Conservation (phyloP, 805 yeast genomes). For the Kodamaea laetipori region DNA sequence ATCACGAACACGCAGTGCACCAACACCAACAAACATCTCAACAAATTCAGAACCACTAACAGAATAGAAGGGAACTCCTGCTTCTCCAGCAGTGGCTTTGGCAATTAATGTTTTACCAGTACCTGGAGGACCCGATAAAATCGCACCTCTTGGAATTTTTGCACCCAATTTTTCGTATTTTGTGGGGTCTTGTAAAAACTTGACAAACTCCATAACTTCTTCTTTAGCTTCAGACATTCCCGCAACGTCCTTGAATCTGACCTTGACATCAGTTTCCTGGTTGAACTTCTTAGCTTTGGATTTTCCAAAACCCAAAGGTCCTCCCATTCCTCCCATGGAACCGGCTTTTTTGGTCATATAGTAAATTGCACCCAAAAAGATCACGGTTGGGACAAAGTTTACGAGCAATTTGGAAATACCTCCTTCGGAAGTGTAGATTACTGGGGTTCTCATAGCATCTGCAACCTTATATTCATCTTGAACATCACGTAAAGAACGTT, state of each 20-base stretch:
- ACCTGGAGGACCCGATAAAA: slow-evolving; percentile 97
- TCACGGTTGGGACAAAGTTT: slow-evolving; percentile 84
- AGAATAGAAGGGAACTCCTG: slow-evolving; percentile 94
- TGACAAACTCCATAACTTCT: slow-evolving; percentile 97
- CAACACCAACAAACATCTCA: slow-evolving; percentile 99
- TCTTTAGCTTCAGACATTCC: slow-evolving; percentile 97
- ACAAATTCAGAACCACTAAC: slow-evolving; percentile 98
- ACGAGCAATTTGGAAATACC: slow-evolving; percentile 61
- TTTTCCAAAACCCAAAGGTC: slow-evolving; percentile 81
- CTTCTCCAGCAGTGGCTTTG: slow-evolving; percentile 99
- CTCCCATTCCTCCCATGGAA: slow-evolving; percentile 75
- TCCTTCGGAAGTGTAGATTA: slow-evolving; percentile 73
- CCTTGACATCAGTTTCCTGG: slow-evolving; percentile 86
- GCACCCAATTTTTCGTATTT: slow-evolving; percentile 95
- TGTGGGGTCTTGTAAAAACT: slow-evolving; percentile 84
- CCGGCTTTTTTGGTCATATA: slow-evolving; percentile 75
- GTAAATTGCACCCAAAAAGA: slow-evolving; percentile 85
- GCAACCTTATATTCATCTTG: slow-evolving; percentile 70
- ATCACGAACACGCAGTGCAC: slow-evolving; percentile 97
- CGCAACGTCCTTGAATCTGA: slow-evolving; percentile 91
- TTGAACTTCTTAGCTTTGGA: slow-evolving; percentile 90
- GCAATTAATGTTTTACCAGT: slow-evolving; percentile 98
- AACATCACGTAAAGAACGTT: slow-evolving; percentile 71
- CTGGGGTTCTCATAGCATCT: slow-evolving; percentile 72
- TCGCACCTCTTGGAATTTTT: slow-evolving; percentile 97